These are phyloP conservation scores for Lachnellula suecica DNA, from an alignment of 2,329 filamentous ascomycete species.

Conservation along the genomic window DNA sequence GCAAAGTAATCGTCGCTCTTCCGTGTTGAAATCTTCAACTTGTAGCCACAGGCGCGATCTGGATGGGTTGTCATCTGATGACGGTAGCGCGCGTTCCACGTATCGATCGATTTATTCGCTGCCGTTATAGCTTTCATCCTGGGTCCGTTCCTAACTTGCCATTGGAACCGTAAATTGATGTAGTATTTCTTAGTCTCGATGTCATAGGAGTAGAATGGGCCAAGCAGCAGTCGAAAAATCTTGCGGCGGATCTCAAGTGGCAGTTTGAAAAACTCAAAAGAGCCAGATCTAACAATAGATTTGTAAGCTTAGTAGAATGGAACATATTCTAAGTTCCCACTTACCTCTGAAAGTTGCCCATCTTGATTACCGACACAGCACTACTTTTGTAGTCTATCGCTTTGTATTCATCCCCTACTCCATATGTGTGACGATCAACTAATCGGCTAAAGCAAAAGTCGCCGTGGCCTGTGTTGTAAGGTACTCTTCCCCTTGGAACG, in stretches of 20 bases:
- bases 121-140: no score
- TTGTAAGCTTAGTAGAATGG: neutral
- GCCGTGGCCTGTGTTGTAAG: constrained; percentile 1
- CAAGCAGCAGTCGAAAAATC: neutral
- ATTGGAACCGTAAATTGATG: neutral
- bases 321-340: neutral
- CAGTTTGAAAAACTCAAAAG: neutral
- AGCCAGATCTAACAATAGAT: neutral
- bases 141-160: no score
- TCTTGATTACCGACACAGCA: neutral
- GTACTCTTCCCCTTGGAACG: neutral
- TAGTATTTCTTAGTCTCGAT: neutral
- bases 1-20: no score
- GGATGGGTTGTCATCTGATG: no score
- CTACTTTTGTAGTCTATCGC: constrained; percentile 8
- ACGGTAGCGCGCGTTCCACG: no score
- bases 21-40: no score
- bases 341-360: neutral
- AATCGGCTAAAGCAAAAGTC: constrained; percentile 2
- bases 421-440: neutral
- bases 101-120: no score
- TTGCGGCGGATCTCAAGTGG: neutral
- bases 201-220: neutral
- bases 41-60: no score
- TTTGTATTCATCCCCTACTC: neutral